phyloP scores from a whole-genome alignment of 352 stramenopile species.

The Phytophthora sansomeana region DNA sequence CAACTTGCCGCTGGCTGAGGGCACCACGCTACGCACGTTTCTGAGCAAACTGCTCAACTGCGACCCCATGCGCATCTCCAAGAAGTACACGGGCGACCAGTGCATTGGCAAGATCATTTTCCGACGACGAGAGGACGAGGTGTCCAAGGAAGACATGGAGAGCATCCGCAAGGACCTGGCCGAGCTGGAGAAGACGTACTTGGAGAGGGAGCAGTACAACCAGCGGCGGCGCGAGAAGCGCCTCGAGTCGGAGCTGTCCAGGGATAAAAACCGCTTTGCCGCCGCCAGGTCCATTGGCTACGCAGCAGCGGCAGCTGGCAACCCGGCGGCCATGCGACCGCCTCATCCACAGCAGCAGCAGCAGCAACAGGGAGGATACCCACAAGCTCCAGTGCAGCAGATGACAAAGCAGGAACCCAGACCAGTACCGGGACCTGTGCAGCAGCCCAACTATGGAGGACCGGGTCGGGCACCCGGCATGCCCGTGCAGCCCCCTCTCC shows the following conservation, averaged over 20 bases:
- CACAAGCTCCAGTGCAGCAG: conserved; percentile 8
- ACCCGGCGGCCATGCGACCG: conserved; percentile 17
- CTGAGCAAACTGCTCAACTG: conserved; percentile 98
- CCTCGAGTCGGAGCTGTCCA: conserved; percentile 81
- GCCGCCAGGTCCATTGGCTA: conserved; percentile 48
- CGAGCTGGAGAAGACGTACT: conserved; percentile 96
- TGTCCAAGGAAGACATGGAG: conserved; percentile 83
- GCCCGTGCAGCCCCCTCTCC: conserved; percentile 44
- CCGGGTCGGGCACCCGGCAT: conserved; percentile 17
- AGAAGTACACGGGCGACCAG: conserved; percentile 99
- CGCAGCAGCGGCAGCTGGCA: conserved; percentile 19
- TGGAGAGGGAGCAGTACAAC: conserved; percentile 96
- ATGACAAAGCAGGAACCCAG: conserved; percentile 40
- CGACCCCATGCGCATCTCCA: conserved; percentile 99
- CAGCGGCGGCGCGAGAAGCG: conserved; percentile 89
- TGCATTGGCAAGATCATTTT: conserved; percentile 97
- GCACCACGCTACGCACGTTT: conserved; percentile 97
- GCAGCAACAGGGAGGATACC: conserved; percentile 28
- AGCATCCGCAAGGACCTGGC: conserved; percentile 78
- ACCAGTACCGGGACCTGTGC: conserved; percentile 7
- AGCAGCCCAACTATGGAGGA: conserved; percentile 30
- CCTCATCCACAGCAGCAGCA: conserved; percentile 32
- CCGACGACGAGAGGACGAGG: conserved; percentile 74
- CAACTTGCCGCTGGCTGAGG: conserved; percentile 96
- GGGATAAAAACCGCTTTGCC: conserved; percentile 75